A percentile compares a stretch with the other conserved stretches of the same genome.
These are phyloP conservation scores for Phoma sp. DNA, from an alignment of 2,329 filamentous ascomycete species.

Conservation along the genomic window DNA sequence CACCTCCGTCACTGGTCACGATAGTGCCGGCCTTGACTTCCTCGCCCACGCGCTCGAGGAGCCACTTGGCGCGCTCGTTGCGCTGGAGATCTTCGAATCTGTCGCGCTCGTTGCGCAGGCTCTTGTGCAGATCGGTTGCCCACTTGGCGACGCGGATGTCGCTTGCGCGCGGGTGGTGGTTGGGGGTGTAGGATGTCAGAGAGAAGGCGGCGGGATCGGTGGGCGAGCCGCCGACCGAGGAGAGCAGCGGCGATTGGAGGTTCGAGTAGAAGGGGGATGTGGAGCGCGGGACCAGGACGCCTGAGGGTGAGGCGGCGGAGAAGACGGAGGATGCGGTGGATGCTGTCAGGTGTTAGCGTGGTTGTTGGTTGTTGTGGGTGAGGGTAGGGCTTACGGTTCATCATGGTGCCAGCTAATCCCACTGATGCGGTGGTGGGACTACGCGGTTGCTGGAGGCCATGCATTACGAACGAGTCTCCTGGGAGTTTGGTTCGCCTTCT, in stretches of 20 bases:
- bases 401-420: conserved; percentile 32
- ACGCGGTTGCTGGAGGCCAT: conserved; percentile 30
- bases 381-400: conserved; percentile 29
- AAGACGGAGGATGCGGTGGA: conserved; percentile 45
- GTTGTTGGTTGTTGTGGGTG: no score
- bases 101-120: conserved; percentile 73
- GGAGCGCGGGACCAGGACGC: conserved; percentile 47
- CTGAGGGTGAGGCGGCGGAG: conserved; percentile 45
- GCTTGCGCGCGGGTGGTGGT: conserved; percentile 65
- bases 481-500: conserved; percentile 53
- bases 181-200: conserved; percentile 49
- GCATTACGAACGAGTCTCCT: conserved; percentile 35
- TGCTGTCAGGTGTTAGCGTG: conserved; percentile 16
- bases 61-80: conserved; percentile 71
- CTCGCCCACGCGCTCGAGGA: conserved; percentile 70
- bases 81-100: conserved; percentile 67
- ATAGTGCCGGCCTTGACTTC: conserved; percentile 58
- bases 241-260: conserved; percentile 43
- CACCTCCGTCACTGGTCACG: conserved; percentile 30
- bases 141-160: conserved; percentile 79
- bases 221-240: conserved; percentile 40
- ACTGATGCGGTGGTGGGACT: conserved; percentile 39
- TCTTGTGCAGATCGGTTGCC: conserved; percentile 80
- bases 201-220: conserved; percentile 45
- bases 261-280: conserved; percentile 44